Base-by-base conservation (phyloP, 2,329 filamentous ascomycete genomes). In the Zopfia rhizophila region DNA sequence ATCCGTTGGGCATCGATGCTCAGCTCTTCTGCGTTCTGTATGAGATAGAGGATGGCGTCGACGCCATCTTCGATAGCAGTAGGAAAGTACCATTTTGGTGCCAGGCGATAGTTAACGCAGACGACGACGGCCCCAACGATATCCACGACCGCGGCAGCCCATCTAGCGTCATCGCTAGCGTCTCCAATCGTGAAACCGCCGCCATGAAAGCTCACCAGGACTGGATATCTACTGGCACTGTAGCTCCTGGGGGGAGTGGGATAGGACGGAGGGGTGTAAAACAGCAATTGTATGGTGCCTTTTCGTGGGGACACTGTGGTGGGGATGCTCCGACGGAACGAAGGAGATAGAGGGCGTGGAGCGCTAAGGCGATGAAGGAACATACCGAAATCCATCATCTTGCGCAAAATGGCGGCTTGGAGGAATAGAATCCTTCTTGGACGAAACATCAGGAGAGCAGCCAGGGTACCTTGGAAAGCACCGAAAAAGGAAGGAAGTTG, bases 11-110 rank as follows among this genome's bases (percentile, higher is more conserved):
- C 66, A 56, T 84, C 80, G 27, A 84, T 69, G 7, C 76, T 75
- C 17, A 84, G 65, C 39, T 82, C 78, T 3, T 70, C 64, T 0
- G 80, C 79, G 53, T 83, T 72, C n/a, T 73, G 65, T 25, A 78
- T 74, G 3, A 83, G 69, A 60, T 80, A 83, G 4, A 82, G 65
- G 6, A 84, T 65, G 1, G 81, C 78, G 38, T 81, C 80, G 5
- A 81, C 80, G 10, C 81, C 80, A 51, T 84, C 82, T 45, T 84
- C 82, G 3, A 84, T 80, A 0, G 81, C 79, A 2, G 76, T 78
- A 0, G 82, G 82, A 53, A 84, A 84, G 0, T 80, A 79, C 51
- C 76, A 63, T 58, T 84, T 80, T 3, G 82, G 82, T 0, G 81
- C 81, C 10, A 77, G 72, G 11, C 81, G 75, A 55, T 84, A 84